These are phyloP conservation scores for Solanum pinnatisectum DNA, from an alignment of 257 asterid genomes.

Conservation along the genomic window DNA sequence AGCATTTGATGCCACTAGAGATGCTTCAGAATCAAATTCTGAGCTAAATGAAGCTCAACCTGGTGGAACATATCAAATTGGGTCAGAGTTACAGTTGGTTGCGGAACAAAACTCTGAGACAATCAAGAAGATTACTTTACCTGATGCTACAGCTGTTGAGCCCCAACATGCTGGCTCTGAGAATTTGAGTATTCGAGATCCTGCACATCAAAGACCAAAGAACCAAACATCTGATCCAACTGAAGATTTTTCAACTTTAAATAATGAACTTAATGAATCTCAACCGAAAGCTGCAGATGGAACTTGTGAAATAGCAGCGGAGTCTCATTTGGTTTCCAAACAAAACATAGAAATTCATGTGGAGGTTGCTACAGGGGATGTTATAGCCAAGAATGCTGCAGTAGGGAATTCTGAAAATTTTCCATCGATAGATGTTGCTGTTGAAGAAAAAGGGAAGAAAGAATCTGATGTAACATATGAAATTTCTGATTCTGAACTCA, in stretches of 20 bases:
- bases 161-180: not conserved
- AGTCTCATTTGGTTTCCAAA: not conserved
- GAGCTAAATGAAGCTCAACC: not conserved
- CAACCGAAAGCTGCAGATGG: not conserved
- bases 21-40: constrained; percentile 2
- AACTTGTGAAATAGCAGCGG: not conserved
- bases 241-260: not conserved
- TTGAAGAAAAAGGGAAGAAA: not conserved
- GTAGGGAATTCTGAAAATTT: not conserved
- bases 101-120: not conserved
- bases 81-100: not conserved
- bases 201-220: not conserved
- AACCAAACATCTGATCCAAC: not conserved
- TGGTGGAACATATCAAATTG: not conserved
- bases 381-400: not conserved
- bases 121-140: not conserved
- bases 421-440: not conserved
- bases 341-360: not conserved
- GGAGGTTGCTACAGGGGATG: not conserved
- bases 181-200: not conserved
- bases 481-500: not conserved
- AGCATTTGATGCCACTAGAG: not conserved
- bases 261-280: not conserved
- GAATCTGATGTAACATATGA: not conserved
- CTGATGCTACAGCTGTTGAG: not conserved